Conservation (phyloP, 202 grass and related monocot genomes). For the Saccharum hybrid region DNA sequence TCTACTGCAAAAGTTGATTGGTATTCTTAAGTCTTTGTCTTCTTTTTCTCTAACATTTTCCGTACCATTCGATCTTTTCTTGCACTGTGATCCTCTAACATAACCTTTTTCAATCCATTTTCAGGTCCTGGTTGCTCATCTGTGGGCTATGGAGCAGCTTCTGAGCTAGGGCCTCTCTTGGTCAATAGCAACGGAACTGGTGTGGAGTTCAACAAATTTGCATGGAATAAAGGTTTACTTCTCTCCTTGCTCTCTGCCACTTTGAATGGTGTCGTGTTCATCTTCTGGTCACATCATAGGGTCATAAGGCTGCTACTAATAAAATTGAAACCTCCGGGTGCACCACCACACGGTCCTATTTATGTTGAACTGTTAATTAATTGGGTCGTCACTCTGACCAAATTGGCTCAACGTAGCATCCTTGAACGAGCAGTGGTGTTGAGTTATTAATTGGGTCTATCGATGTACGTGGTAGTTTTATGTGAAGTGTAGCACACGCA, state of each 20-base stretch:
- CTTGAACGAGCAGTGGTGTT: not conserved
- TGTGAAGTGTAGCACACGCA: not conserved
- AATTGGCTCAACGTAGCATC: not conserved
- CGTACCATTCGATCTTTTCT: not conserved
- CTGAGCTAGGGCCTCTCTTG: constrained; percentile 69
- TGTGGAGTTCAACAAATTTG: constrained; percentile 73
- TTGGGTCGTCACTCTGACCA: not conserved
- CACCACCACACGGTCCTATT: too few species aligned
- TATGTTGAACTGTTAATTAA: not conserved
- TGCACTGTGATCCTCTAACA: not conserved
- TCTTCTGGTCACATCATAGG: not conserved
- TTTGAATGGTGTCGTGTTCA: not conserved
- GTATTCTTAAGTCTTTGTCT: too few species aligned
- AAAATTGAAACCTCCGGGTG: not conserved
- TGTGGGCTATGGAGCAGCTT: constrained; percentile 83
- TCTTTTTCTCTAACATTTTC: too few species aligned
- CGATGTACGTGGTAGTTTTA: not conserved
- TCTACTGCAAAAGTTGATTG: not conserved
- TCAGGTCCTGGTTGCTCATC: constrained; percentile 85
- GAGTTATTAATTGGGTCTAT: not conserved
- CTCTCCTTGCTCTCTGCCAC: not conserved
- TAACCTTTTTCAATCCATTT: not conserved
- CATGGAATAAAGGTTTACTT: constrained; percentile 70
- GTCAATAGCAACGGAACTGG: constrained; percentile 67
- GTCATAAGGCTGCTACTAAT: not conserved